Evolutionary conservation across 2,329 filamentous ascomycete species (phyloP).

Genomic region (Botrytis elliptica): DNA sequence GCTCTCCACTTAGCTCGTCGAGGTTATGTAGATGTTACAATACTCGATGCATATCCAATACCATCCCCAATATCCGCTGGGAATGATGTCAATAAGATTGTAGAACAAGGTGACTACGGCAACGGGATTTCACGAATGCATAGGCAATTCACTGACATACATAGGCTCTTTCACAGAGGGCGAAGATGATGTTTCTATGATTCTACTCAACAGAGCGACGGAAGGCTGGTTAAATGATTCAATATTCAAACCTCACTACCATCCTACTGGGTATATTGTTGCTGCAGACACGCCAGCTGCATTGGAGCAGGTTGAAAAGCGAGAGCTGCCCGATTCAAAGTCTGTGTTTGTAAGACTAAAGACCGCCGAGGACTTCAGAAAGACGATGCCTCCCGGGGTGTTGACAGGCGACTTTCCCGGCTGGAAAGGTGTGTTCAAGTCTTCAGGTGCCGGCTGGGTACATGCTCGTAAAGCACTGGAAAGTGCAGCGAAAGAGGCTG

Average conservation of each 20-base stretch:
- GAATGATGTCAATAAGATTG: conserved; percentile 62
- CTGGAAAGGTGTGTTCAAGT: conserved; percentile 51
- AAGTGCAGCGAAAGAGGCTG: conserved; percentile 47
- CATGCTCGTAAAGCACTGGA: conserved; percentile 50
- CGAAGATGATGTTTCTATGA: conserved; percentile 36
- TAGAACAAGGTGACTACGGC: conserved; percentile 37
- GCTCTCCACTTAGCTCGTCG: conserved; percentile 45
- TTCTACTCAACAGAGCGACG: conserved; percentile 41
- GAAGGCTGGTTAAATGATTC: conserved; percentile 46
- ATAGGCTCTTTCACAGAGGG: conserved; percentile 33
- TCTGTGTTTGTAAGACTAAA: conserved; percentile 41
- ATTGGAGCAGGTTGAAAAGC: conserved; percentile 42
- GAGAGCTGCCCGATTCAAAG: conserved; percentile 39
- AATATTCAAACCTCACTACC: conserved; percentile 46
- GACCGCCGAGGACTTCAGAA: conserved; percentile 47
- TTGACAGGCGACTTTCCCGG: conserved; percentile 49
- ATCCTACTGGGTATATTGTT: conserved; percentile 48
- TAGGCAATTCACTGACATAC: conserved; percentile 15
- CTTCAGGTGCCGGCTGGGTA: conserved; percentile 51
- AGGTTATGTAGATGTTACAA: conserved; percentile 48
- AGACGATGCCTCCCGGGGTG: conserved; percentile 52
- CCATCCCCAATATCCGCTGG: conserved; percentile 49
- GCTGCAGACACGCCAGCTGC: conserved; percentile 45
- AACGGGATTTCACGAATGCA: background rate
- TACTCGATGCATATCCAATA: conserved; percentile 50